Evolutionary conservation across 345 rosid species (phyloP).

Genomic region (Erodium maritimum): DNA sequence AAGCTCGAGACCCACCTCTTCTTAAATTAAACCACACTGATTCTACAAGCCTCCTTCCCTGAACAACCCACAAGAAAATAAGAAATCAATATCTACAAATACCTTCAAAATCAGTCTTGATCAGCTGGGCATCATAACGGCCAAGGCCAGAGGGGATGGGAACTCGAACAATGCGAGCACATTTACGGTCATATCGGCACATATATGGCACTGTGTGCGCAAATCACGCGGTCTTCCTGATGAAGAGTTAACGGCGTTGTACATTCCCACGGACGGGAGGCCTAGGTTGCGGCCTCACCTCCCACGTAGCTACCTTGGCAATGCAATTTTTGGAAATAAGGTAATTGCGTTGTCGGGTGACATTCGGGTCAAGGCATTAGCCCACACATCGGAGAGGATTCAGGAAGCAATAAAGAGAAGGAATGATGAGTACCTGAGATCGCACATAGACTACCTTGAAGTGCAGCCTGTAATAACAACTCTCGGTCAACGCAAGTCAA

Average conservation of each 20-base stretch:
- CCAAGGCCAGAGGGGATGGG: not conserved
- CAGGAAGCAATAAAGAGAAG: not conserved
- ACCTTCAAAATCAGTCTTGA: not conserved
- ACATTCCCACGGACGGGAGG: slow-evolving; percentile 6
- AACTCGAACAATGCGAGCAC: slow-evolving; percentile 1
- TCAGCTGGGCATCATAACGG: not conserved
- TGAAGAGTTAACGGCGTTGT: not conserved
- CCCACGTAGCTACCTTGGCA: slow-evolving; percentile 1
- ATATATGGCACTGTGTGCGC: slow-evolving; percentile 13
- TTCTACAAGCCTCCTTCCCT: not conserved
- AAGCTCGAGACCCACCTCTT: not conserved
- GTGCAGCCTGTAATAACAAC: too few species aligned
- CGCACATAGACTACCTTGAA: slow-evolving; percentile 1
- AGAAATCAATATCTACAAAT: not conserved
- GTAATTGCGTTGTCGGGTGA: not conserved
- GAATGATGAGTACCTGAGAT: slow-evolving; percentile 9
- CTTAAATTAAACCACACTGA: not conserved
- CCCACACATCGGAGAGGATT: not conserved
- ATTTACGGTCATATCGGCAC: slow-evolving; percentile 4
- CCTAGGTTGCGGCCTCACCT: slow-evolving; percentile 5
- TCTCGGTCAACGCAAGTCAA: too few species aligned
- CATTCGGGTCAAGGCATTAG: not conserved
- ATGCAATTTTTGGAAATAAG: slow-evolving; percentile 1
- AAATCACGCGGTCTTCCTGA: not conserved
- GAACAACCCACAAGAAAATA: not conserved